Percentiles rank a stretch among this genome's conserved stretches.
phyloP scores from a whole-genome alignment of 2,329 filamentous ascomycete species.

The Fusarium zealandicum region DNA sequence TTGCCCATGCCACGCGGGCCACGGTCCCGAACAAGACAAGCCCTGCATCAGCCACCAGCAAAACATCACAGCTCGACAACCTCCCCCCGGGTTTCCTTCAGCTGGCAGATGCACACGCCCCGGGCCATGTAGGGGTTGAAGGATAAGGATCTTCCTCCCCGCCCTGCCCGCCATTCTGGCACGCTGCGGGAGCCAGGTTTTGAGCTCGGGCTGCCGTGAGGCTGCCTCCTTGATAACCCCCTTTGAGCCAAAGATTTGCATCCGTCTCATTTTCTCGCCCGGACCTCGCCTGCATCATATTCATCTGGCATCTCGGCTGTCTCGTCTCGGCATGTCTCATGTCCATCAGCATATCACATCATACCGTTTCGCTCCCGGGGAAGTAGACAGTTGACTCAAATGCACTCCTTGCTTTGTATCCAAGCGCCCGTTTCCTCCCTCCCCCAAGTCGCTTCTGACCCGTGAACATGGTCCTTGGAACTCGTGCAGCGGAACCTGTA shows the following conservation, averaged over 20 bases:
- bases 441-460: conserved; percentile 1
- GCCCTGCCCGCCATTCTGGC: conserved; percentile 15
- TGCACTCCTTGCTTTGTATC: conserved; percentile 16
- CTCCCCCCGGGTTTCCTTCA: conserved; percentile 1
- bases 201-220: background rate
- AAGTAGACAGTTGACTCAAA: background rate
- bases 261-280: conserved; percentile 1
- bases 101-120: conserved; percentile 5
- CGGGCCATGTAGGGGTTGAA: background rate
- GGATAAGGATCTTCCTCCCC: background rate
- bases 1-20: conserved; percentile 28
- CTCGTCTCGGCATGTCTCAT: conserved; percentile 25
- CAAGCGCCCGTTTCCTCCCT: conserved; percentile 13
- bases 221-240: background rate
- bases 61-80: conserved; percentile 1
- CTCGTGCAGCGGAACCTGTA: background rate
- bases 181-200: conserved; percentile 20
- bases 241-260: conserved; percentile 10
- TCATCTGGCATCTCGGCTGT: background rate
- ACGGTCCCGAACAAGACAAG: conserved; percentile 22
- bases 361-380: background rate
- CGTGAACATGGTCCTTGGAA: conserved; percentile 2
- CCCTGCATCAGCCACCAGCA: conserved; percentile 15
- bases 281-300: conserved; percentile 3
- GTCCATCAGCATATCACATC: conserved; percentile 2